Evolutionary conservation across 1,284 basidiomycete species (phyloP).

Genomic region (Inonotus hispidus): DNA sequence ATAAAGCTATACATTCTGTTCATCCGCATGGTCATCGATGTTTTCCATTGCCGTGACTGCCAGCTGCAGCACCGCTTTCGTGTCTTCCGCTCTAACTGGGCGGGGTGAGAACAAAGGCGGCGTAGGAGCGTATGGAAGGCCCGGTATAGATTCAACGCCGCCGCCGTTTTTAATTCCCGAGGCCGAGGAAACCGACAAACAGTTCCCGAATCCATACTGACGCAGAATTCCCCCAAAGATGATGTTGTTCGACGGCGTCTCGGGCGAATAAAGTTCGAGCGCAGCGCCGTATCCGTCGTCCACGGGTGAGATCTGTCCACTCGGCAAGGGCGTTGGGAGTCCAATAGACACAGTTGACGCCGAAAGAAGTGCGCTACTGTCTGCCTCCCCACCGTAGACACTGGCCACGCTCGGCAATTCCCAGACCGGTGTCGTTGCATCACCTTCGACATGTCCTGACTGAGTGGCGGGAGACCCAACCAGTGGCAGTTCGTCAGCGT

Average conservation of each 20-base stretch:
- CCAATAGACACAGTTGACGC: constrained; percentile 3
- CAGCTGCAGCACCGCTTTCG: constrained; percentile 8
- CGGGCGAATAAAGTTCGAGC: not conserved
- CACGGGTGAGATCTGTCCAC: not conserved
- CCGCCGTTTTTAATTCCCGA: not conserved
- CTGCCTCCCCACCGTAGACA: not conserved
- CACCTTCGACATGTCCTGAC: not conserved
- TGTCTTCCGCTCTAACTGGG: constrained; percentile 12
- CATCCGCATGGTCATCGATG: not conserved
- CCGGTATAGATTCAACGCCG: not conserved
- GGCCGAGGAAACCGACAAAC: not conserved
- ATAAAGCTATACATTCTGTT: not conserved
- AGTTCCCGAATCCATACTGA: not conserved
- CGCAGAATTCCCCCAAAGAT: not conserved
- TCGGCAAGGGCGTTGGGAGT: constrained; percentile 1
- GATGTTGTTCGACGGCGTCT: not conserved
- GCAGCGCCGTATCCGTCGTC: not conserved
- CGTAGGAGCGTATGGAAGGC: not conserved
- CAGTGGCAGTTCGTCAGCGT: not conserved
- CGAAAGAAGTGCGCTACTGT: not conserved
- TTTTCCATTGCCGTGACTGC: not conserved
- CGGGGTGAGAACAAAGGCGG: constrained; percentile 12
- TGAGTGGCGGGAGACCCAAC: not conserved
- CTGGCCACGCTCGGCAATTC: not conserved
- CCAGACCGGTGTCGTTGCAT: not conserved